Percentiles rank a stretch among this genome's conserved stretches.
phyloP scores from a whole-genome alignment of 106 monocot species.

The Alisma plantagoaquatica region DNA sequence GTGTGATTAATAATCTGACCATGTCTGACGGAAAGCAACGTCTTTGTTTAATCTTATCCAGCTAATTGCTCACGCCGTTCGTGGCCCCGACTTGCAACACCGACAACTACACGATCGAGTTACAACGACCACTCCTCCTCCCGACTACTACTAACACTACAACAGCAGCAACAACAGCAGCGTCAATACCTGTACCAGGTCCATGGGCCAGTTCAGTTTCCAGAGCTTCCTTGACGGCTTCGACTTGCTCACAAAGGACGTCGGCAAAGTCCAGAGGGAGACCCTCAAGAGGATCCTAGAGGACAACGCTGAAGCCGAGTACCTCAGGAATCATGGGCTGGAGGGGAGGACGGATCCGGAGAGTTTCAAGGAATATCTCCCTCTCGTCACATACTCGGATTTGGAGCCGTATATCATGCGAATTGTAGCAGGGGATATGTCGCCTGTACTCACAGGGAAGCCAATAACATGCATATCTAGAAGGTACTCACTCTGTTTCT shows the following conservation, averaged over 20 bases:
- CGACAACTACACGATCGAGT: no score
- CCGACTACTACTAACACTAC: no score
- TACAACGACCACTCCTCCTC: no score
- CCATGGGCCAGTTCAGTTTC: conserved; percentile 31
- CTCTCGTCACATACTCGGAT: conserved; percentile 60
- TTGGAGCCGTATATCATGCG: conserved; percentile 68
- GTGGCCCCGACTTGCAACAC: no score
- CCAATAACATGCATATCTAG: conserved; percentile 63
- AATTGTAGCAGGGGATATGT: conserved; percentile 60
- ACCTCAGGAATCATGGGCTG: conserved; percentile 59
- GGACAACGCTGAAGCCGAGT: conserved; percentile 64
- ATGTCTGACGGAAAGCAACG: no score
- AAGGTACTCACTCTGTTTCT: conserved; percentile 30
- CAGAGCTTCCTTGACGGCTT: conserved; percentile 52
- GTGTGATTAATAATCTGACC: no score
- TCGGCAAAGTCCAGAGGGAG: conserved; percentile 56
- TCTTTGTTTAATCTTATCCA: no score
- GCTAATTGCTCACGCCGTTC: no score
- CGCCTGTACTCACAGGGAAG: conserved; percentile 57
- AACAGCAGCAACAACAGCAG: no score
- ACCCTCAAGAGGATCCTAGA: conserved; percentile 56
- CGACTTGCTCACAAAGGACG: conserved; percentile 54
- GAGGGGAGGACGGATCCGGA: conserved; percentile 52
- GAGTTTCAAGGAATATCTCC: conserved; percentile 71
- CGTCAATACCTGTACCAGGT: no score